Evolutionary conservation across 2,329 filamentous ascomycete genomes (phyloP), one percentile per base, ranked within the genome.

Genomic region (Colletotrichum karsti): DNA sequence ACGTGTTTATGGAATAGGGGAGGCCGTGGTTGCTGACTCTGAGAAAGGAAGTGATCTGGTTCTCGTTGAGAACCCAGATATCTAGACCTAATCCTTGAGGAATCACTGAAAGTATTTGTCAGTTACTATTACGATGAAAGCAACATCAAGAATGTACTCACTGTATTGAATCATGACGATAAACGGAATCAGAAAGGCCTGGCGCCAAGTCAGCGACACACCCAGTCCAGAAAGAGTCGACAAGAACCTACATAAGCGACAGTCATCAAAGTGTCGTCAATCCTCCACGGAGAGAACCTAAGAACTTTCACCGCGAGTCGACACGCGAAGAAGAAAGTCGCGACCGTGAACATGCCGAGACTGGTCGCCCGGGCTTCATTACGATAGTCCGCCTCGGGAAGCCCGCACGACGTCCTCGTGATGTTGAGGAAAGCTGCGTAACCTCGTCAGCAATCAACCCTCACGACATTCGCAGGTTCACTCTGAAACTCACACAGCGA

Each of bases 81-180:
- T 88, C 85, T 12, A 74, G 79, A 3, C 85, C 84, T 5, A 87
- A 74, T 1, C 85, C 86, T 50, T 82, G 77, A 18, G 76, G 58
- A 3, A 56, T 56, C 50, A 57, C 63, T 63, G 3, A 4, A 10
- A 15, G 5, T 5, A 18, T 4, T 3, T 8, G 2, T 42, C 6
- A 62, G 20, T 20, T 4, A 3, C 30, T 12, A 4, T 2, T 20
- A 3, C 26, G 4, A 2, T 4, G 9, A 15, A 7, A 12, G n/a
- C 0, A n/a, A n/a, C n/a, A n/a, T 22, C 28, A 3, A n/a, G 2
- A 12, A 8, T 10, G 3, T 9, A 22, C 62, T 46, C 28, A 60
- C 44, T 54, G 20, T 33, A 39, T 30, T 65, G 55, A n/a, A 54
- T 46, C 4, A 60, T 7, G 13, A 54, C 28, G 9, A 60, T 8